These are phyloP conservation scores for Saccharomycopsis selenospora DNA, from an alignment of 805 yeast genomes.

Conservation along the genomic window DNA sequence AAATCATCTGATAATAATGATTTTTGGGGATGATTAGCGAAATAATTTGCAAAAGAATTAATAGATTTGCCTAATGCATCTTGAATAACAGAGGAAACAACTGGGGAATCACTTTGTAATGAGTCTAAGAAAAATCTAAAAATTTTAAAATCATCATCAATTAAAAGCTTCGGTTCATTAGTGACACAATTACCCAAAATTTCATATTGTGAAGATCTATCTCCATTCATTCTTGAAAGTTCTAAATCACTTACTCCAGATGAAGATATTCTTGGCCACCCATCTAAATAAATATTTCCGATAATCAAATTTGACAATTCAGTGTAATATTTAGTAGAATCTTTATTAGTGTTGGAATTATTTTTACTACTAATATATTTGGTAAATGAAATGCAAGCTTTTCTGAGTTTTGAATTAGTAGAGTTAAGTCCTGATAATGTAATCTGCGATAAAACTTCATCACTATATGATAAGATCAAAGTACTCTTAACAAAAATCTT, in stretches of 20 bases:
- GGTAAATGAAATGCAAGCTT: conserved; percentile 54
- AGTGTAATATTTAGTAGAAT: conserved; percentile 21
- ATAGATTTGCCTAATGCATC: conserved; percentile 59
- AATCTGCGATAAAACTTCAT: conserved; percentile 27
- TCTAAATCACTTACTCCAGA: conserved; percentile 25
- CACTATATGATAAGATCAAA: background rate
- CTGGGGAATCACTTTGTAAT: conserved; percentile 53
- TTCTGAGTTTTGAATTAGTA: conserved; percentile 43
- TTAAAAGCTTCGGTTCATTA: conserved; percentile 28
- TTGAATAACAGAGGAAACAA: conserved; percentile 60
- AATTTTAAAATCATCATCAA: conserved; percentile 41
- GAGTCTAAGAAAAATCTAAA: conserved; percentile 67
- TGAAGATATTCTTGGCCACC: conserved; percentile 47
- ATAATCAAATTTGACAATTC: conserved; percentile 47
- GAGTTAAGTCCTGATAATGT: conserved; percentile 56
- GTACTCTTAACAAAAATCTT: conserved; percentile 11
- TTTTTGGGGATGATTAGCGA: background rate
- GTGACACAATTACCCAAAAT: conserved; percentile 57
- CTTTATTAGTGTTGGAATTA: background rate
- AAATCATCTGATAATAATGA: background rate
- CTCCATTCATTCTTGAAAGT: conserved; percentile 32
- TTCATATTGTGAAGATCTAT: conserved; percentile 64
- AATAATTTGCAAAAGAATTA: conserved; percentile 34
- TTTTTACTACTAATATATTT: conserved; percentile 43
- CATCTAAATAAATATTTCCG: conserved; percentile 45